A percentile compares a stretch with the other conserved stretches of the same genome.
These are phyloP conservation scores for Zygosaccharomyces pseudorouxii DNA, from an alignment of 805 yeast genomes.

Conservation along the genomic window DNA sequence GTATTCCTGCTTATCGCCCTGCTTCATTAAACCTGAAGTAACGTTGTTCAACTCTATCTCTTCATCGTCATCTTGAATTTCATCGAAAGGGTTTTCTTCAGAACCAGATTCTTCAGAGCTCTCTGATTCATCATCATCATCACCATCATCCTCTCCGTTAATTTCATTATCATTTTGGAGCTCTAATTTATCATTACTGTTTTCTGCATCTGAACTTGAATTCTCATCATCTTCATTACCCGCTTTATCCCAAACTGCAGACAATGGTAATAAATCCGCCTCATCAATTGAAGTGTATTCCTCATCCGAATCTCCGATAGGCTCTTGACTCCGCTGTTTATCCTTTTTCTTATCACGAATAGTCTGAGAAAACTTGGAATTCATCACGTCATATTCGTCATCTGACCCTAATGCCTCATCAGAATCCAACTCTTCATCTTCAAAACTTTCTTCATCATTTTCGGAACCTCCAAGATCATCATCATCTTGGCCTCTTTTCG, in stretches of 20 bases:
- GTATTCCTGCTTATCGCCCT: slow-evolving; percentile 33
- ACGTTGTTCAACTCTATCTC: slow-evolving; percentile 53
- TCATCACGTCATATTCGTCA: slow-evolving; percentile 60
- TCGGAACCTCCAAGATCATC: slow-evolving; percentile 29
- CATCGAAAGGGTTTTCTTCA: slow-evolving; percentile 35
- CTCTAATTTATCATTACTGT: slow-evolving; percentile 15
- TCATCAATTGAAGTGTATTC: slow-evolving; percentile 77
- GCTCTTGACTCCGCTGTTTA: slow-evolving; percentile 32
- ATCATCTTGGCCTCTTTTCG: slow-evolving; percentile 25
- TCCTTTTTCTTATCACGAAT: slow-evolving; percentile 51
- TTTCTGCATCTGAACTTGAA: slow-evolving; percentile 23
- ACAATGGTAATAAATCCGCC: slow-evolving; percentile 63
- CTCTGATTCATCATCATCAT: slow-evolving; percentile 15
- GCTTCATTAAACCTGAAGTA: slow-evolving; percentile 36
- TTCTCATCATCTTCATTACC: slow-evolving; percentile 45
- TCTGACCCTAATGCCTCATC: slow-evolving; percentile 87
- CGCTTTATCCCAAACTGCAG: slow-evolving; percentile 79
- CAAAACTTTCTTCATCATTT: slow-evolving; percentile 38
- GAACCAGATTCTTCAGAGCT: slow-evolving; percentile 25
- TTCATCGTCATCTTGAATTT: slow-evolving; percentile 41
- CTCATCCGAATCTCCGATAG: slow-evolving; percentile 43
- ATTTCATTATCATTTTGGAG: slow-evolving; percentile 19
- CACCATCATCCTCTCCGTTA: slow-evolving; percentile 15
- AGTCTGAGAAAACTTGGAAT: slow-evolving; percentile 65
- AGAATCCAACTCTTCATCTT: slow-evolving; percentile 69